Percentiles rank a stretch among this genome's conserved stretches.
phyloP scores from a whole-genome alignment of 306 rosid genomes.

The Lagenaria siceraria region DNA sequence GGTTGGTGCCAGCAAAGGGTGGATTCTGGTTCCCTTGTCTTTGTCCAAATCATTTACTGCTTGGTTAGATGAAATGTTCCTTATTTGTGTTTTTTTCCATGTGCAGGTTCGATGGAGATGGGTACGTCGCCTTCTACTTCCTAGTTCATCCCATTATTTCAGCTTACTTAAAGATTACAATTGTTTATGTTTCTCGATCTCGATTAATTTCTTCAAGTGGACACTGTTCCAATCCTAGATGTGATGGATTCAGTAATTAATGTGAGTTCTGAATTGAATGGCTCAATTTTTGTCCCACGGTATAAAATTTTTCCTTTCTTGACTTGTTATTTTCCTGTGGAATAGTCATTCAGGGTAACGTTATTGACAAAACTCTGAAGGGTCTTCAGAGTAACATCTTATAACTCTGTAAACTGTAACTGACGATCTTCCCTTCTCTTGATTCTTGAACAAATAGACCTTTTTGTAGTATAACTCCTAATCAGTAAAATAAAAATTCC shows the following conservation, averaged over 20 bases:
- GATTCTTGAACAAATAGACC: not conserved
- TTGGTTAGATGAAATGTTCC: not conserved
- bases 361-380: not conserved
- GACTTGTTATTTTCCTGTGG: not conserved
- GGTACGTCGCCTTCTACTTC: constrained; percentile 40
- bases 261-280: not conserved
- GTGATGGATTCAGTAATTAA: not conserved
- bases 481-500: not conserved
- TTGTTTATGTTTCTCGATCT: not conserved
- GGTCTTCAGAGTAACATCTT: not conserved
- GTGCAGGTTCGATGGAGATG: constrained; percentile 98
- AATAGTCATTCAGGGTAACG: not conserved
- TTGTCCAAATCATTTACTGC: not conserved
- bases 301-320: not conserved
- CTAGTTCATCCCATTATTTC: constrained; percentile 7
- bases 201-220: not conserved
- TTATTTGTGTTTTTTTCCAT: constrained; percentile 20
- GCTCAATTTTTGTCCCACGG: not conserved
- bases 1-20: not conserved
- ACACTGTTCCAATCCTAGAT: not conserved
- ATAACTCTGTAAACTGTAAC: not conserved
- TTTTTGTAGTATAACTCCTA: not conserved
- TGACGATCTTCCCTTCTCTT: not conserved
- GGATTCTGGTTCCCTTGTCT: not conserved
- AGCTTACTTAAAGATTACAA: constrained; percentile 10